These are phyloP conservation scores for Phyllosticta citrichinensis DNA, from an alignment of 2,329 filamentous ascomycete species.

Conservation along the genomic window DNA sequence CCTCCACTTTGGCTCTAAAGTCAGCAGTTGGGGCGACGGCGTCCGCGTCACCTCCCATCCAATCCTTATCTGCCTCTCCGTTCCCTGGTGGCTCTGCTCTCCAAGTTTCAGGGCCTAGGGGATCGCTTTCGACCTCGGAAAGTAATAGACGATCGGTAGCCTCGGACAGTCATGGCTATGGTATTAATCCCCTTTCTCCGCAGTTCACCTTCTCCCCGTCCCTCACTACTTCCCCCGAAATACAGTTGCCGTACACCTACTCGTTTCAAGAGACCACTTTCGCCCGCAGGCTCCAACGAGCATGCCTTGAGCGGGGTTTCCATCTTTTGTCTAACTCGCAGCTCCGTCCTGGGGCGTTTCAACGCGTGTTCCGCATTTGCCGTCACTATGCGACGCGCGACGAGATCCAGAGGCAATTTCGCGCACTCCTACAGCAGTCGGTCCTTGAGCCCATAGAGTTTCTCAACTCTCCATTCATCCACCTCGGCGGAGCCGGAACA, in stretches of 20 bases:
- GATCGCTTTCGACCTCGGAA: no score
- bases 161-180: background rate
- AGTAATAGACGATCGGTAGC: background rate
- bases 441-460: conserved; percentile 45
- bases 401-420: conserved; percentile 31
- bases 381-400: conserved; percentile 44
- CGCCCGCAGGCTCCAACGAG: conserved; percentile 58
- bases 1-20: background rate
- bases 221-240: conserved; percentile 15
- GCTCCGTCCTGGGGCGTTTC: conserved; percentile 19
- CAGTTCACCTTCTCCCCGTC: conserved; percentile 12
- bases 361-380: conserved; percentile 60
- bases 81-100: background rate
- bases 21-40: background rate
- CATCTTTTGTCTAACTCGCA: conserved; percentile 43
- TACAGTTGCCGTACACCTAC: conserved; percentile 41
- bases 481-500: conserved; percentile 58
- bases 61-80: background rate
- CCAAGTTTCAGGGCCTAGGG: background rate
- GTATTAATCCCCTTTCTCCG: conserved; percentile 15
- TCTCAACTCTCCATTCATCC: conserved; percentile 52
- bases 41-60: background rate
- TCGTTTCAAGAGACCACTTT: conserved; percentile 58
- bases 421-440: conserved; percentile 27
- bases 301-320: conserved; percentile 53